Percentiles rank a stretch among this genome's conserved stretches.
Conservation (phyloP, 192 early-diverging fungal species). For the Lunasporangiospora selenospora region DNA sequence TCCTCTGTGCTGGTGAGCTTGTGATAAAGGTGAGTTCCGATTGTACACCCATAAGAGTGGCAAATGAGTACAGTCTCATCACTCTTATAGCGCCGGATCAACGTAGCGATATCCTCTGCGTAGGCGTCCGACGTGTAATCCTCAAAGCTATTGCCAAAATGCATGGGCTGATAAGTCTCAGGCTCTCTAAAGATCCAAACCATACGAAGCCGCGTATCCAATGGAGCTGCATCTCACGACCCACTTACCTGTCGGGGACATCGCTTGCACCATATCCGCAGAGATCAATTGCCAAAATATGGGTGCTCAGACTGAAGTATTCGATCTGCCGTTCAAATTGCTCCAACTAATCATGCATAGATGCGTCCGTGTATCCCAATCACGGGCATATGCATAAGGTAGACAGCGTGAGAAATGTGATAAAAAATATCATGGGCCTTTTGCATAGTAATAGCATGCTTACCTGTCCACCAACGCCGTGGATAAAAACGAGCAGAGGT, state of each 20-base stretch:
- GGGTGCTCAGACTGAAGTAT: constrained; percentile 56
- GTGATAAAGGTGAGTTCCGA: constrained; percentile 53
- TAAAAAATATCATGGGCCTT: constrained; percentile 2
- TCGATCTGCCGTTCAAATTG: constrained; percentile 65
- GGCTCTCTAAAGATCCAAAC: too few species aligned
- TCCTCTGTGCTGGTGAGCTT: neutral
- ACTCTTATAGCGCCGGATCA: constrained; percentile 55
- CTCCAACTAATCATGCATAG: constrained; percentile 36
- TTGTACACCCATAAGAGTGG: constrained; percentile 62
- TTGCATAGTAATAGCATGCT: constrained; percentile 1
- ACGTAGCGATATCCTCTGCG: constrained; percentile 49
- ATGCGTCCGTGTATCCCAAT: neutral
- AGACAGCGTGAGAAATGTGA: neutral
- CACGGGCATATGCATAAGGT: neutral
- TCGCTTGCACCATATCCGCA: constrained; percentile 64
- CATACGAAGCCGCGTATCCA: too few species aligned
- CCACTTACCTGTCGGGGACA: constrained; percentile 53
- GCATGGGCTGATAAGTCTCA: too few species aligned
- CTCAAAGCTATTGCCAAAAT: constrained; percentile 49
- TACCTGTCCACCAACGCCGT: constrained; percentile 67
- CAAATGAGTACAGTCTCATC: constrained; percentile 57
- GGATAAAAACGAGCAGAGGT: constrained; percentile 63
- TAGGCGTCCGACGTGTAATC: constrained; percentile 56
- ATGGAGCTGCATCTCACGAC: too few species aligned
- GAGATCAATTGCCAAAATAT: constrained; percentile 62